Evolutionary conservation across 208 protist genomes (phyloP), one percentile per base, ranked within the genome.

Genomic region (Leishmania tarentolae): DNA sequence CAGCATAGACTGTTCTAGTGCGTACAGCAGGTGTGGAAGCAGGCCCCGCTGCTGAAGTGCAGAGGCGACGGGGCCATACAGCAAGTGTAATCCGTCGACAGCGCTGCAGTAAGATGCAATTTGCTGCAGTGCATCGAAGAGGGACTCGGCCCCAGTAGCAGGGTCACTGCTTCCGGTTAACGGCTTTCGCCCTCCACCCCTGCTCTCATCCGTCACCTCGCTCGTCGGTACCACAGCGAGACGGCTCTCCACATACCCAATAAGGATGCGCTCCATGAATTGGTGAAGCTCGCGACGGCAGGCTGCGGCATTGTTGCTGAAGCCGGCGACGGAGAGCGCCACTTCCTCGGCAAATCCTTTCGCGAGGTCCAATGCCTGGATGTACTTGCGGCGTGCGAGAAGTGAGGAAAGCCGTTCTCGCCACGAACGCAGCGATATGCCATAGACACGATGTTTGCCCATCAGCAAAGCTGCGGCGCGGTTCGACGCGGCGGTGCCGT

Each of bases 401-500:
- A 97, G 70, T 35, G 79, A 83, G 59, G 94, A 86, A 7, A 97
- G 79, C 2, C 94, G 83, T 24, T 79, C 88, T n/a, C 83, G 52
- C 94, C 94, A 97, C n/a, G 94, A 85, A 21, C 92, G 79, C 46
- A 97, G 50, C 5, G 85, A 86, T 75, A 86, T 87, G 50, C 83
- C 88, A 75, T 92, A 92, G 74, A 73, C 70, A 42, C 37, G 71
- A 19, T 79, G 50, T 35, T 78, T 88, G 46, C 89, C 88, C 5
- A 96, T 75, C 44, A 92, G 37, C 37, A 94, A 44, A 1, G 79
- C 89, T 15, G 81, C 50, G 17, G 75, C 66, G 8, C 86, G 80
- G 79, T 85, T 90, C 42, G 76, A 80, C 28, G 81, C 76, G 50
- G 91, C 42, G 24, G 86, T 87, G 53, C 82, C 88, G 79, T 78